A percentile compares a stretch with the other conserved stretches of the same genome.
Evolutionary conservation across 2,329 filamentous ascomycete genomes (phyloP).

Genomic region (Fragosphaeria purpurea): DNA sequence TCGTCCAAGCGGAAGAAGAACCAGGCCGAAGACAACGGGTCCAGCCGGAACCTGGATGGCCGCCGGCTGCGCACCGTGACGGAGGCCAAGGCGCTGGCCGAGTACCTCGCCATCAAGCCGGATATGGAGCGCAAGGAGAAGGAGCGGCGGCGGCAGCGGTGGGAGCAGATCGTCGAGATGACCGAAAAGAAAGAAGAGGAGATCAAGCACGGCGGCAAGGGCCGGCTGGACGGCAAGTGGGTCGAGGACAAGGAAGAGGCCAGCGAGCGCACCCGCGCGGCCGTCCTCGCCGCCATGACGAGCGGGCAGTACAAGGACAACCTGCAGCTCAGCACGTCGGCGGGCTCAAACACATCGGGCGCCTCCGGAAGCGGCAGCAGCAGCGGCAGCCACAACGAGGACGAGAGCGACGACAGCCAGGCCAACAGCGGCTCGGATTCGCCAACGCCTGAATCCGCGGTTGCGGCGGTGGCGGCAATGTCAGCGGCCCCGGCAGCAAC

Average conservation of each 20-base stretch:
- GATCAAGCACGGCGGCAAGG: constrained; percentile 61
- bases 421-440: constrained; percentile 41
- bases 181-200: constrained; percentile 79
- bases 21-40: constrained; percentile 74
- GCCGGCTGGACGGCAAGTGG: constrained; percentile 80
- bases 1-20: constrained; percentile 83
- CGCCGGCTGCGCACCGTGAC: constrained; percentile 82
- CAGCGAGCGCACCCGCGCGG: constrained; percentile 69
- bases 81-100: constrained; percentile 88
- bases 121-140: constrained; percentile 95
- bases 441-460: constrained; percentile 30
- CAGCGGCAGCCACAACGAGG: constrained; percentile 22
- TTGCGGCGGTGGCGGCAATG: neutral
- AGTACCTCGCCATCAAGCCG: constrained; percentile 90
- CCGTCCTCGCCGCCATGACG: constrained; percentile 62
- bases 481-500: neutral
- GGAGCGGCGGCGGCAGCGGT: constrained; percentile 71
- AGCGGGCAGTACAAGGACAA: constrained; percentile 53
- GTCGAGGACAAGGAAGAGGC: constrained; percentile 91
- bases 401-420: constrained; percentile 28
- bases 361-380: constrained; percentile 19
- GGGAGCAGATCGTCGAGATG: constrained; percentile 79
- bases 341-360: constrained; percentile 32
- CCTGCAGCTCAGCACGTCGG: constrained; percentile 37
- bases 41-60: constrained; percentile 87